Conservation (phyloP, 768 basidiomycete genomes). For the Tricholoma matsutake region DNA sequence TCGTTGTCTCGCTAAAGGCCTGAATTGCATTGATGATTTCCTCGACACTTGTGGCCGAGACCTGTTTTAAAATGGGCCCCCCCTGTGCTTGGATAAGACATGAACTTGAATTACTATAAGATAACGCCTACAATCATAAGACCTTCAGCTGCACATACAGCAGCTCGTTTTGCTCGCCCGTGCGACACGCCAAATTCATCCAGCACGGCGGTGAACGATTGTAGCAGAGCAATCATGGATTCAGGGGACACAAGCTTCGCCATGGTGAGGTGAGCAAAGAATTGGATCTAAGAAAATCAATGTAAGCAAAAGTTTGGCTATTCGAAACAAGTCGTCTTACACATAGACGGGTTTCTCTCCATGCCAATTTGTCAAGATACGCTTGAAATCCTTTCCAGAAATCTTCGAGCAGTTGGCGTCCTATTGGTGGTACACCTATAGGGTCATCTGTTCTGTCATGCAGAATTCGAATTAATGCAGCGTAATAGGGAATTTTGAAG, state of each 20-base stretch:
- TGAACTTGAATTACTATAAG: neutral
- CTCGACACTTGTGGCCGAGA: slow-evolving; percentile 53
- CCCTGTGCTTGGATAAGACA: slow-evolving; percentile 41
- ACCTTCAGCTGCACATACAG: slow-evolving; percentile 78
- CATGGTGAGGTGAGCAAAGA: slow-evolving; percentile 86
- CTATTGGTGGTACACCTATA: slow-evolving; percentile 48
- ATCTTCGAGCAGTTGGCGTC: slow-evolving; percentile 78
- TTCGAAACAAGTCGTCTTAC: slow-evolving; percentile 47
- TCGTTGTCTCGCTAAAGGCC: slow-evolving; percentile 60
- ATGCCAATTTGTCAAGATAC: slow-evolving; percentile 84
- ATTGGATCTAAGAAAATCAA: slow-evolving; percentile 64
- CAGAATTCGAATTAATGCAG: slow-evolving; percentile 71
- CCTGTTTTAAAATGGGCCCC: slow-evolving; percentile 62
- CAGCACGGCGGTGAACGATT: slow-evolving; percentile 81
- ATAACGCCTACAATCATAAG: slow-evolving; percentile 58
- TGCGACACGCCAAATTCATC: slow-evolving; percentile 89
- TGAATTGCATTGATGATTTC: slow-evolving; percentile 74
- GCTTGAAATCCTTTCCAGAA: slow-evolving; percentile 89
- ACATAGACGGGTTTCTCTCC: slow-evolving; percentile 86
- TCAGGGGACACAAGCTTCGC: slow-evolving; percentile 70
- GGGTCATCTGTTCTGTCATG: slow-evolving; percentile 43
- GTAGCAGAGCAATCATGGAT: slow-evolving; percentile 78
- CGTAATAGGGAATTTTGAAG: slow-evolving; percentile 90
- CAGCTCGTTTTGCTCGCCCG: slow-evolving; percentile 79
- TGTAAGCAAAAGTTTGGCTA: neutral